These are phyloP conservation scores for Nakazawaea populi DNA, from an alignment of 805 yeast genomes.

Conservation along the genomic window DNA sequence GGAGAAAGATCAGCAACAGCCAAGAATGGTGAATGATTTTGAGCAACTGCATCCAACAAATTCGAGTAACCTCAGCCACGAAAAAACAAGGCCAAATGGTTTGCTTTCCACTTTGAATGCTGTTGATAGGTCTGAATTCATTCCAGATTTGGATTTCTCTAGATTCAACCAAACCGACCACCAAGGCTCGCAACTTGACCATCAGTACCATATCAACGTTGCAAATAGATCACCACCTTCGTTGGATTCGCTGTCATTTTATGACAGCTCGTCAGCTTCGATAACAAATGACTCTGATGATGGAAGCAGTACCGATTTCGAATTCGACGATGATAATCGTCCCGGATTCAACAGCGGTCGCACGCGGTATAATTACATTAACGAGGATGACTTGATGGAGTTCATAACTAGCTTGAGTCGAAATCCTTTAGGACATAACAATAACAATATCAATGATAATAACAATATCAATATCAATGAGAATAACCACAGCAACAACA, in stretches of 20 bases:
- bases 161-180: background rate
- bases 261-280: constrained; percentile 32
- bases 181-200: background rate
- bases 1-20: too few species aligned
- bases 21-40: too few species aligned
- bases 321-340: constrained; percentile 3
- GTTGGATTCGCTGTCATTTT: constrained; percentile 7
- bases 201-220: constrained; percentile 1
- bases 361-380: constrained; percentile 16
- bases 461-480: background rate
- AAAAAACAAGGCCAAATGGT: background rate
- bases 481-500: background rate
- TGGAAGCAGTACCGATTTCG: constrained; percentile 1
- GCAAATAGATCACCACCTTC: constrained; percentile 10
- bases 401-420: constrained; percentile 20
- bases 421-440: background rate
- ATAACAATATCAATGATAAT: background rate
- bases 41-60: too few species aligned
- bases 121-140: background rate
- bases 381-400: constrained; percentile 21
- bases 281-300: constrained; percentile 24
- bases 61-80: too few species aligned
- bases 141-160: constrained; percentile 7
- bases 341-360: background rate
- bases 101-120: background rate